Conservation (phyloP, 2,329 filamentous ascomycete species). For the Aureobasidium sp. region DNA sequence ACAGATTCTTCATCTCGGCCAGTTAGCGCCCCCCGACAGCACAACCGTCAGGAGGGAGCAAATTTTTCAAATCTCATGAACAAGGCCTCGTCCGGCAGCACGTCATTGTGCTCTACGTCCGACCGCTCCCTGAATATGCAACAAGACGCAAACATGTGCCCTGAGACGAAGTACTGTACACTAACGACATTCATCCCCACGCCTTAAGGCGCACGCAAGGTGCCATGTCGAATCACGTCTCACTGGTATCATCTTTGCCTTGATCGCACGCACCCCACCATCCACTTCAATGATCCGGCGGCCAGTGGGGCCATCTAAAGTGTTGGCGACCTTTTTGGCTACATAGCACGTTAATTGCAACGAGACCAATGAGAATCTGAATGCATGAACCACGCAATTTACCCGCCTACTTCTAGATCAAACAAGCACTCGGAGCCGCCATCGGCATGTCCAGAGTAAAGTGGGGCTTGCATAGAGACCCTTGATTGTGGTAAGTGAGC, state of each 20-base stretch:
- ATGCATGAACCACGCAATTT: conserved; percentile 8
- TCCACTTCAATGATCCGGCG: neutral
- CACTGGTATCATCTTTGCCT: neutral
- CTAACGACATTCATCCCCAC: neutral
- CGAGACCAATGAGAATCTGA: conserved; percentile 10
- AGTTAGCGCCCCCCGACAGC: neutral
- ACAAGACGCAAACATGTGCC: neutral
- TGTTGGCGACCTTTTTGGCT: neutral
- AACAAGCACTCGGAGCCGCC: neutral
- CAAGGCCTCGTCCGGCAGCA: neutral
- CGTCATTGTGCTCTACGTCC: neutral
- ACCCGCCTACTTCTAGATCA: conserved; percentile 10
- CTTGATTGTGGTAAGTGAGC: conserved; percentile 1
- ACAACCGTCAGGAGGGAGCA: neutral
- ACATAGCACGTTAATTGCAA: conserved; percentile 10
- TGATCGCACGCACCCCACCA: neutral
- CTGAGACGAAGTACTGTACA: neutral
- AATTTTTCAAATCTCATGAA: neutral
- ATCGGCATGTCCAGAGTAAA: neutral
- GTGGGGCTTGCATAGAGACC: conserved; percentile 1
- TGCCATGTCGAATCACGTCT: conserved; percentile 8
- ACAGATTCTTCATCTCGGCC: too few species aligned
- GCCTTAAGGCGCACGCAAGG: neutral
- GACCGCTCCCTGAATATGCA: neutral
- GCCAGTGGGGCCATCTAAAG: neutral